Evolutionary conservation across 805 yeast genomes (phyloP).

Genomic region (Myxozyma kluyveri): DNA sequence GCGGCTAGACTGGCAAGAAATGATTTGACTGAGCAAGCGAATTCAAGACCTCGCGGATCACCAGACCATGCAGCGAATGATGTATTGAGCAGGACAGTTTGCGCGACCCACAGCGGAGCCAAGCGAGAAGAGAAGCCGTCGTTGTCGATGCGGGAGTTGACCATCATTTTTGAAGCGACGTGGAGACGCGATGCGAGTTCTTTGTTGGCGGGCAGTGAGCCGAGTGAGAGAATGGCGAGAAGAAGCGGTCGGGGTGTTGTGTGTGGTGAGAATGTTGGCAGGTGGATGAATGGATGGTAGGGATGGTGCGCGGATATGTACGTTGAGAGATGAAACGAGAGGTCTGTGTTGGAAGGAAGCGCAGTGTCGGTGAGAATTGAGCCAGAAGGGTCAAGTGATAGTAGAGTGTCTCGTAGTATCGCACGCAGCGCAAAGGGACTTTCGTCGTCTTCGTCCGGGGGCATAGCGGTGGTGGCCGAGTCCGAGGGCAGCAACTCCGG

Average conservation of each 20-base stretch:
- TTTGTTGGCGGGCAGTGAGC: slow-evolving; percentile 35
- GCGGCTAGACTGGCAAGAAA: slow-evolving; percentile 30
- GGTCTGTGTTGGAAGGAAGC: slow-evolving; percentile 27
- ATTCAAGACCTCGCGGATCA: slow-evolving; percentile 37
- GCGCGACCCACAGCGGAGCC: slow-evolving; percentile 37
- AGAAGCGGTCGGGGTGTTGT: slow-evolving; percentile 36
- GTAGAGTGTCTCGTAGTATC: slow-evolving; percentile 22
- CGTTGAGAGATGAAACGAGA: slow-evolving; percentile 37
- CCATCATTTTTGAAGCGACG: slow-evolving; percentile 33
- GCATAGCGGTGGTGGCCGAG: neutral
- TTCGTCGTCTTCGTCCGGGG: slow-evolving; percentile 1
- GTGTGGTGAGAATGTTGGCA: slow-evolving; percentile 36
- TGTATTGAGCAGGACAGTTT: slow-evolving; percentile 34
- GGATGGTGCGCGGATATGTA: slow-evolving; percentile 39
- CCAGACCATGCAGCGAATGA: slow-evolving; percentile 37
- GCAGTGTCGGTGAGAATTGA: slow-evolving; percentile 18
- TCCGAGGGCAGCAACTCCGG: slow-evolving; percentile 1
- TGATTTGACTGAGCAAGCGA: slow-evolving; percentile 33
- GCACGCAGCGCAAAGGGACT: slow-evolving; percentile 15
- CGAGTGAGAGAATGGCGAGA: slow-evolving; percentile 38
- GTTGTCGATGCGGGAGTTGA: slow-evolving; percentile 33
- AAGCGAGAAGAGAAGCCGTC: slow-evolving; percentile 32
- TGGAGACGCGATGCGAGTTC: slow-evolving; percentile 35
- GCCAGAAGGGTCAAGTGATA: slow-evolving; percentile 25
- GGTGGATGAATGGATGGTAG: slow-evolving; percentile 38